Conservation (phyloP, 768 basidiomycete species). For the Collybia nuda region DNA sequence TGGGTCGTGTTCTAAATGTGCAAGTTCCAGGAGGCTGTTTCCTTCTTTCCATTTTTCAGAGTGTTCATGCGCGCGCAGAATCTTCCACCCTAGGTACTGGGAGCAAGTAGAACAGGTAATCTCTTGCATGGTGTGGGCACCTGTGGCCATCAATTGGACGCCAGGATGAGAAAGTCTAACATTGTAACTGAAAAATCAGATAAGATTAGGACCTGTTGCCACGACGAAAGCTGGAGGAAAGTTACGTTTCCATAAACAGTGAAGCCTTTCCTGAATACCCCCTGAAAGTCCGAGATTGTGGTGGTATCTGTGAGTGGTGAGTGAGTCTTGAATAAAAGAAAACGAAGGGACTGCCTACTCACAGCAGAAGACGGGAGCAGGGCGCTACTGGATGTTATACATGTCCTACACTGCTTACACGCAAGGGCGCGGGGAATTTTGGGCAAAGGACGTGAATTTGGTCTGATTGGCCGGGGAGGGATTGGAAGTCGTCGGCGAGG, state of each 20-base stretch:
- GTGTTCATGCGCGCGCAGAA: slow-evolving; percentile 53
- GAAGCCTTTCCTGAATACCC: slow-evolving; percentile 61
- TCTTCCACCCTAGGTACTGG: slow-evolving; percentile 62
- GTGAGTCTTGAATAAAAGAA: background rate
- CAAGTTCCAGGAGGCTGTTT: slow-evolving; percentile 56
- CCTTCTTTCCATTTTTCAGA: slow-evolving; percentile 68
- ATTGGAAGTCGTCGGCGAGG: slow-evolving; percentile 19
- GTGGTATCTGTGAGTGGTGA: slow-evolving; percentile 35
- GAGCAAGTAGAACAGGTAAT: slow-evolving; percentile 49
- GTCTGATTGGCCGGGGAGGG: slow-evolving; percentile 15
- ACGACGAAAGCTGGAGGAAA: slow-evolving; percentile 5
- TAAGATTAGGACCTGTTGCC: background rate
- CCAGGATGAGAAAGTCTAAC: slow-evolving; percentile 41
- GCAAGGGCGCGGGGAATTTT: slow-evolving; percentile 43
- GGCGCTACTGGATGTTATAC: slow-evolving; percentile 43
- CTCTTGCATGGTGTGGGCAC: slow-evolving; percentile 63
- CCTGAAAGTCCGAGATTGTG: slow-evolving; percentile 45
- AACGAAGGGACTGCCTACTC: slow-evolving; percentile 14
- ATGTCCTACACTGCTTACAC: slow-evolving; percentile 46
- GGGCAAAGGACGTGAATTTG: slow-evolving; percentile 45
- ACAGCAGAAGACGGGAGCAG: slow-evolving; percentile 41
- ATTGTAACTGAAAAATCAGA: slow-evolving; percentile 39
- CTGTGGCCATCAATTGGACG: slow-evolving; percentile 61
- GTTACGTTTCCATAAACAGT: slow-evolving; percentile 56
- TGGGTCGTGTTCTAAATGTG: slow-evolving; percentile 33